Evolutionary conservation across 495 filamentous ascomycete genomes (phyloP), one percentile per base, ranked within the genome.

Genomic region (Antarctomyces pellizariae): DNA sequence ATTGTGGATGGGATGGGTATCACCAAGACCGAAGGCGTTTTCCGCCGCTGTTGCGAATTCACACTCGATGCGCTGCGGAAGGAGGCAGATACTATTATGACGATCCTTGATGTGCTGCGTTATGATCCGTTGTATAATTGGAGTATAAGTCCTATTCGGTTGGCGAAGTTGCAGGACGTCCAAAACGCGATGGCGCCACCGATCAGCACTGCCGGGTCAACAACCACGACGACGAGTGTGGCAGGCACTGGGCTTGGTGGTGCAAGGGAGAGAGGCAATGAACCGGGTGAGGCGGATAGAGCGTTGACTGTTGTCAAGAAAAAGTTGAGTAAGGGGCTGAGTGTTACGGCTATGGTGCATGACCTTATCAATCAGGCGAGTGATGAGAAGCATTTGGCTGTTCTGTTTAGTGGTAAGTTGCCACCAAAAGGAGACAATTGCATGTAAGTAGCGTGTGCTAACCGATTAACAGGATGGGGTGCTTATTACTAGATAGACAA

Each of bases 1-100:
- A 67, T 97, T 16, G 79, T 95, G 7, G 89, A 95, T 43, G 86
- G 78, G 12, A 93, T 97, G 72, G 86, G 86, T 12, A 77, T 93
- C 36, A 90, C 79, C 17, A 75, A 74, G 38, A 92, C 82, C 0
- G 86, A 97, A 50, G 86, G 86, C 5, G 78, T 93, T 1, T 97
- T 93, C 53, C 67, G 84, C 7, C 63, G 86, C 13, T 97, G 89
- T 47, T 97, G 89, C 48, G 89, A 97, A 46, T 93, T 95, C 41
- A 95, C 83, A 0, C 62, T 97, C 3, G 82, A 92, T 35, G 79
- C 90, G 9, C 57, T 97, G 16, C 70, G 89, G 7, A 71, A 89
- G 41, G 86, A 97, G 47, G 72, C 70, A 0, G 89, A 89, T 37
- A 79, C 71, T 37, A 95, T 97, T 46, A 91, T 86, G 77, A 92